Evolutionary conservation across 2,329 filamentous ascomycete genomes (phyloP).

Genomic region (Ophiosphaerella herpotricha): DNA sequence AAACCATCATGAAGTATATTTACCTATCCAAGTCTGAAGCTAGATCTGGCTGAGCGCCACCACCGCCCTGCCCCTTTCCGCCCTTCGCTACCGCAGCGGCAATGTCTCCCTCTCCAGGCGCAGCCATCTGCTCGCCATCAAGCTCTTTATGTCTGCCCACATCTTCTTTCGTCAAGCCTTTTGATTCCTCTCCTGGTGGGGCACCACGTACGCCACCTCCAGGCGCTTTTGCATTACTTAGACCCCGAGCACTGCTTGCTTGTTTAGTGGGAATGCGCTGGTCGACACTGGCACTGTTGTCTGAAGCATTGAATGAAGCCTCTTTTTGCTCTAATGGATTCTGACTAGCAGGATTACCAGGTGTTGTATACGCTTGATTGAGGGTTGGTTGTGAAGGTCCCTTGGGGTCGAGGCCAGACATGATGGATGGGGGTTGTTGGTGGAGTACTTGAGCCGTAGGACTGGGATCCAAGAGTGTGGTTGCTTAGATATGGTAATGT

Average conservation of each 20-base stretch:
- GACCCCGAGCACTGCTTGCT: constrained; percentile 43
- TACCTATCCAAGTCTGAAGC: constrained; percentile 52
- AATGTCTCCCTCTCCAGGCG: constrained; percentile 53
- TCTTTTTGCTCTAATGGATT: constrained; percentile 46
- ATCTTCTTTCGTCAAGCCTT: constrained; percentile 46
- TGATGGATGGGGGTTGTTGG: constrained; percentile 20
- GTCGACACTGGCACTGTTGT: constrained; percentile 35
- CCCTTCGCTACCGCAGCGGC: constrained; percentile 47
- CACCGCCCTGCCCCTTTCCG: constrained; percentile 36
- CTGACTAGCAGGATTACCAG: constrained; percentile 52
- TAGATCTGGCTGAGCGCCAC: constrained; percentile 47
- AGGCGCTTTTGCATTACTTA: constrained; percentile 40
- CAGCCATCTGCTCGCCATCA: constrained; percentile 55
- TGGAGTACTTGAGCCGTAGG: background rate
- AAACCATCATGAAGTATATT: constrained; percentile 4
- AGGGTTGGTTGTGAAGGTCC: constrained; percentile 52
- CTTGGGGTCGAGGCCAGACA: constrained; percentile 48
- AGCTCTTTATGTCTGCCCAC: constrained; percentile 53
- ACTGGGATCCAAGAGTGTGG: too few relatives aligned
- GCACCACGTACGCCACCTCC: constrained; percentile 50
- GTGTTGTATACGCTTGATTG: constrained; percentile 52
- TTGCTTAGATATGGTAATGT: too few relatives aligned
- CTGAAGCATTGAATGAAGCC: constrained; percentile 40
- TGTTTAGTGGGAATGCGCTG: constrained; percentile 48
- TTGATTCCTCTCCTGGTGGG: constrained; percentile 49